phyloP scores from a whole-genome alignment of 139 green algal species.

The Chlorella ohadii region DNA sequence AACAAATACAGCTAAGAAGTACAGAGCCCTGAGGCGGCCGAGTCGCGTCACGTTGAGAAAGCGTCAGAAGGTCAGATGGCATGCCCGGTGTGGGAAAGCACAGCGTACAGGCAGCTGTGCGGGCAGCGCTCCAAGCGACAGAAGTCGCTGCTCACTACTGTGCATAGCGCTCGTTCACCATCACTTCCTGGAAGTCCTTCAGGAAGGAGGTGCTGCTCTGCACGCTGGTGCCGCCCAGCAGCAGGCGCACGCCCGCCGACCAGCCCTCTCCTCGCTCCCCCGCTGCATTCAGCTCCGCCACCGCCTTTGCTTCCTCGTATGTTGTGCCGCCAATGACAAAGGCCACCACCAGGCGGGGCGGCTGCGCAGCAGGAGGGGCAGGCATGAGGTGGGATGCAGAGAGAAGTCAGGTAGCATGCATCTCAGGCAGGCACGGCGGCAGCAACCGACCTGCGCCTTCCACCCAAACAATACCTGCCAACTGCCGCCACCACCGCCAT shows the following conservation, averaged over 20 bases:
- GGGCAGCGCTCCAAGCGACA: no score
- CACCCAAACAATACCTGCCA: neutral
- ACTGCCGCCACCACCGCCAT: no score
- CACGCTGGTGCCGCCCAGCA: conserved; percentile 89
- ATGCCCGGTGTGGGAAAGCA: no score
- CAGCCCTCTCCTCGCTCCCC: conserved; percentile 52
- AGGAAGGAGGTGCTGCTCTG: conserved; percentile 81
- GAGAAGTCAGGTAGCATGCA: no score
- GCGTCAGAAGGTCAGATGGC: no score
- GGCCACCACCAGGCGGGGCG: conserved; percentile 83
- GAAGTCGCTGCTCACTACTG: neutral
- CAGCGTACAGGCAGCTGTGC: no score
- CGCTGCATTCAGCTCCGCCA: conserved; percentile 84
- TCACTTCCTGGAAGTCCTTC: conserved; percentile 52
- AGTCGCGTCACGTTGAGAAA: neutral
- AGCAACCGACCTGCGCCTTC: no score
- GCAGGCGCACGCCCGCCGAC: conserved; percentile 61
- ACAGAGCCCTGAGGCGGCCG: neutral
- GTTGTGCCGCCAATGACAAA: conserved; percentile 97
- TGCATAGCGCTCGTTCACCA: conserved; percentile 34
- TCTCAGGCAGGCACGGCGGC: no score
- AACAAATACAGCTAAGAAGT: neutral
- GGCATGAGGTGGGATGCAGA: neutral
- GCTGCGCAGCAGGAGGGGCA: neutral
- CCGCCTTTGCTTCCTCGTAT: conserved; percentile 89